A percentile compares a stretch with the other conserved stretches of the same genome.
phyloP scores from a whole-genome alignment of 805 yeast genomes.

The Cyberlindnera subsufficiens region DNA sequence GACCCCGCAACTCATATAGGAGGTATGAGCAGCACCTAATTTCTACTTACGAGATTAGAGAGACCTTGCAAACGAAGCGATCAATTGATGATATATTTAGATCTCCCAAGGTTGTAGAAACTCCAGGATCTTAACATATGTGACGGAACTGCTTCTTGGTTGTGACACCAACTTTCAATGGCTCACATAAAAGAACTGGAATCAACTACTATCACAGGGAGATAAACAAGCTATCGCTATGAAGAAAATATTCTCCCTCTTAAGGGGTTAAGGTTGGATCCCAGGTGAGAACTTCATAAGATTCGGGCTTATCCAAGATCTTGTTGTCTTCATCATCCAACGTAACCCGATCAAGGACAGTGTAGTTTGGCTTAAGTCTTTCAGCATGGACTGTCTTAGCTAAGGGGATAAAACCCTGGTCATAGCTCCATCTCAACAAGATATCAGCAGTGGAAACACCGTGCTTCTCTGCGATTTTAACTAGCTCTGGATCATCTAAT shows the following conservation, averaged over 20 bases:
- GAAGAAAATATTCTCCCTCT: neutral
- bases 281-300: conserved; percentile 17
- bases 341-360: conserved; percentile 15
- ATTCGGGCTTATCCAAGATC: conserved; percentile 13
- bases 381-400: conserved; percentile 16
- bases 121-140: neutral
- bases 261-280: conserved; percentile 15
- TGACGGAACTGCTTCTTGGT: too few relatives aligned
- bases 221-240: neutral
- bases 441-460: conserved; percentile 15
- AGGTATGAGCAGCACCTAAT: too few relatives aligned
- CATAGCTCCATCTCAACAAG: conserved; percentile 19
- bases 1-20: too few relatives aligned
- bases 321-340: conserved; percentile 19
- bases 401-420: conserved; percentile 18
- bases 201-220: neutral
- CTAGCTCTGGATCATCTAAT: conserved; percentile 17
- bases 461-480: conserved; percentile 17
- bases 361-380: conserved; percentile 15
- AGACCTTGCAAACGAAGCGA: too few relatives aligned
- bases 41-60: too few relatives aligned
- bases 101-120: neutral
- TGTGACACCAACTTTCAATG: too few relatives aligned
- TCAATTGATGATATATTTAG: too few relatives aligned
- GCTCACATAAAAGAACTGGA: neutral